Conservation (phyloP, 1,139 yeast genomes). For the Taphrina flavorubra region DNA sequence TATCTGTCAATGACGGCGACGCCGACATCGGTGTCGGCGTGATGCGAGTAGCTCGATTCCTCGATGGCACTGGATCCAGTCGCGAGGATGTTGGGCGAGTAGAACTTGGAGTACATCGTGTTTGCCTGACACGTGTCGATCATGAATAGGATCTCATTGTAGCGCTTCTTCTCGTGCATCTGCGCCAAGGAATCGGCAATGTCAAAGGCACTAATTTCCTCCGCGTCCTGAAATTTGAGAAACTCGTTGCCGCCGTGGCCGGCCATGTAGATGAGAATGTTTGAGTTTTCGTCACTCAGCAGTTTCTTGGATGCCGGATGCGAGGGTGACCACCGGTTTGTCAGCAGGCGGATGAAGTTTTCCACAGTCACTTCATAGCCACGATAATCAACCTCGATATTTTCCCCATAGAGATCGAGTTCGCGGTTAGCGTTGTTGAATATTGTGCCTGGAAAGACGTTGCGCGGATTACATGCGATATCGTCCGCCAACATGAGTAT, state of each 20-base stretch:
- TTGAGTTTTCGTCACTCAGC: constrained; percentile 89
- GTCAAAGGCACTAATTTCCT: constrained; percentile 93
- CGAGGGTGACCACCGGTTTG: constrained; percentile 90
- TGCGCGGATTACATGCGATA: constrained; percentile 94
- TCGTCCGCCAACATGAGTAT: constrained; percentile 95
- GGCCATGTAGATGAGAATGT: constrained; percentile 90
- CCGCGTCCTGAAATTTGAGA: constrained; percentile 96
- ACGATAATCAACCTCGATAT: constrained; percentile 92
- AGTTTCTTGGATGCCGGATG: constrained; percentile 91
- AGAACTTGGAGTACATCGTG: constrained; percentile 91
- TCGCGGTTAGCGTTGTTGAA: constrained; percentile 93
- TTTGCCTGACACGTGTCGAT: constrained; percentile 98
- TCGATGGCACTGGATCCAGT: constrained; percentile 91
- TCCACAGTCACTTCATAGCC: constrained; percentile 99
- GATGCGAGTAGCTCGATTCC: constrained; percentile 93
- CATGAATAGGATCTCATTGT: constrained; percentile 95
- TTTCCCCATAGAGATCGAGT: constrained; percentile 91
- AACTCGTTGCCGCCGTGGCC: constrained; percentile 99
- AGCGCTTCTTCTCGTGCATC: constrained; percentile 88
- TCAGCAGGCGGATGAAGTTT: constrained; percentile 82
- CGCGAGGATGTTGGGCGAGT: constrained; percentile 89
- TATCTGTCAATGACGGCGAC: constrained; percentile 97
- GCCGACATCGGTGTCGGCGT: constrained; percentile 92
- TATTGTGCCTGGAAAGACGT: constrained; percentile 94
- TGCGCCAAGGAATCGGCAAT: constrained; percentile 97